Base-by-base conservation (phyloP, 805 yeast genomes). In the Isabelozyma pseudorhagii region DNA sequence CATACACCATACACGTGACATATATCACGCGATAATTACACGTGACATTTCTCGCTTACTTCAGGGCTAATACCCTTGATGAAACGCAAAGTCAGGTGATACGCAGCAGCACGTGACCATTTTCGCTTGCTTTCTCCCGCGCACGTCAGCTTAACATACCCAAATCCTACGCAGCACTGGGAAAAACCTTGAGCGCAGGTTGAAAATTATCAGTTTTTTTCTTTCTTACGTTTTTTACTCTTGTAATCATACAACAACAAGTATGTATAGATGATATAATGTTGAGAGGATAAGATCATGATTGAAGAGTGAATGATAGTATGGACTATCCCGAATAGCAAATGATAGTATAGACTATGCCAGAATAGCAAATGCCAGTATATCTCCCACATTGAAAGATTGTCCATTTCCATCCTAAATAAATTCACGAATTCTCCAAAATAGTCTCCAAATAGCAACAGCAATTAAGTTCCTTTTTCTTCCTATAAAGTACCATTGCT, bases 171-270 rank as follows among this genome's bases (percentile, higher is more conserved):
- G 25, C 25, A 21, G 25, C 8, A 31, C 36, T 31, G 36, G 36
- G 36, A 13, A 31, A 31, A 31, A 31, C 36, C 36, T 31, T 31
- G 36, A 31, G 36, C 36, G 36, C 39, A 46, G 46, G 42, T 31
- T 42, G 45, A 49, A 46, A 46, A 40, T 46, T 15, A 39, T 38
- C 40, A 38, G 29, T 42, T 49, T 47, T 48, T 44, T 27, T 41
- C 31, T 27, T n/a, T 41, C 10, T 41, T 17, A 31, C 38, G 27
- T 44, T 31, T 41, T 49, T 44, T 40, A 46, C 45, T 47, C 42
- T 44, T 47, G 45, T 44, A 40, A 40, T 49, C 46, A 50, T 53
- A 55, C 50, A 55, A 42, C 48, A 51, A 55, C 51, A 53, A 55
- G 58, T 55, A 55, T 55, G 58, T 55, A 46, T 17, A 21, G 31